Conservation (phyloP, 495 filamentous ascomycete genomes). For the Tuber borchii region DNA sequence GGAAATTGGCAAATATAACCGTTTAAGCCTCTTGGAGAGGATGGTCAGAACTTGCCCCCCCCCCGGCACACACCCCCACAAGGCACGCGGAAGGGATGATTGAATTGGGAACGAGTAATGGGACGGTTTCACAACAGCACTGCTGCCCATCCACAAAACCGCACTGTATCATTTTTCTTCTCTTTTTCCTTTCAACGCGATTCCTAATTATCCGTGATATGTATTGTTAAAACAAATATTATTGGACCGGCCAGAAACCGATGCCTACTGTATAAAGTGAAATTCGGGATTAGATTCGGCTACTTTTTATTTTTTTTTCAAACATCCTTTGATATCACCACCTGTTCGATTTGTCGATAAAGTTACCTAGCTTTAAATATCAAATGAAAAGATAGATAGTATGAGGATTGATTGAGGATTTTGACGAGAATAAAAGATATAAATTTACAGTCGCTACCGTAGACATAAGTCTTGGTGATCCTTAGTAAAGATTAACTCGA, state of each 20-base stretch:
- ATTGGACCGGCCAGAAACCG: constrained; percentile 32
- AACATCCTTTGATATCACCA: background rate
- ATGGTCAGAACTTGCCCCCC: constrained; percentile 12
- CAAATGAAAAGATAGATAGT: background rate
- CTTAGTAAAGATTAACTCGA: too few relatives aligned
- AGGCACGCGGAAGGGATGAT: background rate
- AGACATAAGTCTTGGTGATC: too few relatives aligned
- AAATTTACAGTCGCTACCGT: too few relatives aligned
- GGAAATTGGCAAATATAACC: constrained; percentile 32
- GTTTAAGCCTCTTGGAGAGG: constrained; percentile 30
- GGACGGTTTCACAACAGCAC: constrained; percentile 36
- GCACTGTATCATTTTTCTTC: background rate
- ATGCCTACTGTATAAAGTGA: background rate
- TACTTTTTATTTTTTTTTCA: background rate
- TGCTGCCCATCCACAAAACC: constrained; percentile 6
- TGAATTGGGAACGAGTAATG: constrained; percentile 3
- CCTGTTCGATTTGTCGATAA: background rate
- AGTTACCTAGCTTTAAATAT: background rate
- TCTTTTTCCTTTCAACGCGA: background rate
- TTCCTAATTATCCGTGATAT: background rate
- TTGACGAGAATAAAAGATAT: background rate
- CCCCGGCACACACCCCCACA: background rate
- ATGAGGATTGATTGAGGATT: background rate
- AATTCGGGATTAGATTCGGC: background rate
- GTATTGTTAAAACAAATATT: constrained; percentile 13